Evolutionary conservation across 345 rosid genomes (phyloP).

Genomic region (Rhizophora apiculata): DNA sequence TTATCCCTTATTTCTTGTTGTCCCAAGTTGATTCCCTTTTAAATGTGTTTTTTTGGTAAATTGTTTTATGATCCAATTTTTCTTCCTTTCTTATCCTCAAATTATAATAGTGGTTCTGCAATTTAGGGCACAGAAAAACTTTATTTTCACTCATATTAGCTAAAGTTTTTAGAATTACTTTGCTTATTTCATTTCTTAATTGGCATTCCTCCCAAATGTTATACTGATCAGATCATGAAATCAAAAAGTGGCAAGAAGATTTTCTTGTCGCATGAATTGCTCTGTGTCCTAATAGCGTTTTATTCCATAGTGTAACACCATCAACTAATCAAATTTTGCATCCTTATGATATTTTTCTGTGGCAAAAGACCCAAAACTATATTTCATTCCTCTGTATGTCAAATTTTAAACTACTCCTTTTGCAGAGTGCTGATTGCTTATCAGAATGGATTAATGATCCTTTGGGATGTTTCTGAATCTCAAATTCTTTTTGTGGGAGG

Average conservation of each 20-base stretch:
- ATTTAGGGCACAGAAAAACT: not conserved
- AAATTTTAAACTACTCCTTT: constrained; percentile 7
- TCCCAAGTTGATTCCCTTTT: not conserved
- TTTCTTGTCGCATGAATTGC: too few relatives aligned
- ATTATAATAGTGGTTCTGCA: not conserved
- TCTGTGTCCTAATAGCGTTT: not conserved
- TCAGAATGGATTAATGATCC: constrained; percentile 64
- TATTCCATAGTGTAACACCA: not conserved
- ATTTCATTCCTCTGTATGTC: not conserved
- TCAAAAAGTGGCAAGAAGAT: too few relatives aligned
- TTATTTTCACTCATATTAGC: not conserved
- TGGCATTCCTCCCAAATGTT: too few relatives aligned
- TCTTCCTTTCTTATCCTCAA: not conserved
- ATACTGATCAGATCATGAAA: too few relatives aligned
- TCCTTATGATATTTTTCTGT: too few relatives aligned
- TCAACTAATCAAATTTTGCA: too few relatives aligned
- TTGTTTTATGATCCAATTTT: not conserved
- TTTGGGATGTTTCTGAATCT: constrained; percentile 84
- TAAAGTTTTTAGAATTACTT: not conserved
- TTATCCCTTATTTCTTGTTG: not conserved
- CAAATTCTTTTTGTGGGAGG: constrained; percentile 53
- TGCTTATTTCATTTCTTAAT: too few relatives aligned
- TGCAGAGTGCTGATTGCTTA: constrained; percentile 80
- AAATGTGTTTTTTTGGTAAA: not conserved
- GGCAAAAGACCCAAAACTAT: too few relatives aligned